Evolutionary conservation across 2,329 filamentous ascomycete genomes (phyloP).

Genomic region (Ophiosphaerella herpotricha): DNA sequence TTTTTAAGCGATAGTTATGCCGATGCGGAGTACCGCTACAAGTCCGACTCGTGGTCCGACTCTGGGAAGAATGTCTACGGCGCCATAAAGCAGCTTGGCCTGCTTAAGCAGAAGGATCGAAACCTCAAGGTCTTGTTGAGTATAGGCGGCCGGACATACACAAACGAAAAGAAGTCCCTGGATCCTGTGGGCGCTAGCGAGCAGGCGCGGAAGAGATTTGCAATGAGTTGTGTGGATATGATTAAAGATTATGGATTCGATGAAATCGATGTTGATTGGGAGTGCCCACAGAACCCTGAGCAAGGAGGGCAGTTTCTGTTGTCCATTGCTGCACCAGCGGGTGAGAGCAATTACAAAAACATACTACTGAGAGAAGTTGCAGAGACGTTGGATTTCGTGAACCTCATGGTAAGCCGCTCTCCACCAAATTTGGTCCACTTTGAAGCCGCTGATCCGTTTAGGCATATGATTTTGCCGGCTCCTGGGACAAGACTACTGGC

Average conservation of each 20-base stretch:
- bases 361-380: constrained; percentile 50
- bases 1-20: constrained; percentile 34
- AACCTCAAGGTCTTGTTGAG: constrained; percentile 80
- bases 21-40: constrained; percentile 61
- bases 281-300: constrained; percentile 49
- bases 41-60: constrained; percentile 66
- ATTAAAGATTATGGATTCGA: constrained; percentile 79
- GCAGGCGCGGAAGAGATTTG: constrained; percentile 67
- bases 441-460: neutral
- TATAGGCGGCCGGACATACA: constrained; percentile 82
- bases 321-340: constrained; percentile 52
- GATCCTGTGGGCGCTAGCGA: constrained; percentile 65
- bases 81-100: constrained; percentile 74
- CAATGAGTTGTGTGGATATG: constrained; percentile 71
- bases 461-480: constrained; percentile 67
- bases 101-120: constrained; percentile 76
- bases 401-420: constrained; percentile 48
- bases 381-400: constrained; percentile 54
- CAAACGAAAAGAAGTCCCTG: constrained; percentile 67
- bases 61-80: constrained; percentile 75
- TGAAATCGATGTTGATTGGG: constrained; percentile 55
- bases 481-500: constrained; percentile 73
- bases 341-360: constrained; percentile 49
- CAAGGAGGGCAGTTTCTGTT: constrained; percentile 51
- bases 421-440: too few relatives aligned